Base-by-base conservation (phyloP, 2,329 filamentous ascomycete genomes). In the Zymoseptoria ardabiliae region DNA sequence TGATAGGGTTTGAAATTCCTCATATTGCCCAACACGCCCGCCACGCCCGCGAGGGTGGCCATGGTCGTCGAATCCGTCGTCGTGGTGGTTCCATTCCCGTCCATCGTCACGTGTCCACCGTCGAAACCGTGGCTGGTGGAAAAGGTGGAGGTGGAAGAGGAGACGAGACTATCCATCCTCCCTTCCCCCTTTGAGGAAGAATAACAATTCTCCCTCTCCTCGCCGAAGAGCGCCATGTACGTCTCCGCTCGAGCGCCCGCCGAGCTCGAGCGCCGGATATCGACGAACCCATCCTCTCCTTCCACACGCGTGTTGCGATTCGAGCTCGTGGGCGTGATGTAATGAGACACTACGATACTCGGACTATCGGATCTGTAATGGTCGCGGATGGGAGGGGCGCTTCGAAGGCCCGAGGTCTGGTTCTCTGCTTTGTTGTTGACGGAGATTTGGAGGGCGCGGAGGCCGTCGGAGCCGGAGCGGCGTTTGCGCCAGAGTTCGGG, bases 281-380 rank as follows among this genome's bases (percentile, higher is more conserved):
- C 17, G 1, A 1, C 1, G 11, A 41, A 41, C 10, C 35, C 35
- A 11, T 41, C 35, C 17, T 17, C 35, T 11, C 10, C 35, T 41
- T 17, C 35, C 35, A 41, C 35, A 11, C 35, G 35, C 1, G 35
- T 41, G 4, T 41, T 41, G 11, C 35, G 35, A 10, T 41, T 41
- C 35, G 35, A 56, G 21, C 53, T 58, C 8, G 65, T 55, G 1
- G 70, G 69, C 5, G 72, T 73, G 54, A 72, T 67, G 58, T 72
- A 71, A 4, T 70, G 66, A 17, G 70, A 71, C 8, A 73, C 66
- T 1, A 72, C 64, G n/a, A 73, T 72, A 9, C 65, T 61, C 9
- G 71, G 70, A 41, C 35, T 41, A 17, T 41, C 35, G 13, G 11
- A 11, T 41, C 35, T 17, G 2, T 17, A 41, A 17, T 1, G 5